phyloP scores from a whole-genome alignment of 1,284 basidiomycete species.

The Macrocystidia cucumis region DNA sequence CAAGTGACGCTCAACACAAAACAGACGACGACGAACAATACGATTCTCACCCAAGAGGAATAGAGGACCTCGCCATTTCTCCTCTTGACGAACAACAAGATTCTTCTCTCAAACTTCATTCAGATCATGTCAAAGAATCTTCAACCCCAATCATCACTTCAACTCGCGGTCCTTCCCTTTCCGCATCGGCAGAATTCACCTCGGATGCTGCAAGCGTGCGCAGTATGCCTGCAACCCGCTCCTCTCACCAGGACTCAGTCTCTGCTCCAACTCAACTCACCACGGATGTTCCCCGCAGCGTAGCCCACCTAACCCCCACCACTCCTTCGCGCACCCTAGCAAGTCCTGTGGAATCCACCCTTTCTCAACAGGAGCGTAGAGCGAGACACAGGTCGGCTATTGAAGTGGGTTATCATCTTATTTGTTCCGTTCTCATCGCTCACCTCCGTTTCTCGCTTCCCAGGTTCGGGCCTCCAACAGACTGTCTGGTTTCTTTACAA shows the following conservation, averaged over 20 bases:
- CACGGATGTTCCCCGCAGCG: slow-evolving; percentile 10
- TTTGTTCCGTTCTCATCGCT: slow-evolving; percentile 6
- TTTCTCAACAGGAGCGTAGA: slow-evolving; percentile 23
- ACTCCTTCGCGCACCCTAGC: slow-evolving; percentile 16
- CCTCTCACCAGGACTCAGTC: slow-evolving; percentile 17
- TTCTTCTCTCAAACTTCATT: too few species aligned
- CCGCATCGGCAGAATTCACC: slow-evolving; percentile 24
- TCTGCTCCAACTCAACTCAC: slow-evolving; percentile 11
- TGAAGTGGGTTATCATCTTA: slow-evolving; percentile 30
- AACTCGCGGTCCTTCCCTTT: slow-evolving; percentile 19
- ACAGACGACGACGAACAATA: slow-evolving; percentile 22
- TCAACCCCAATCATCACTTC: slow-evolving; percentile 17
- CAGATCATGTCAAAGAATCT: slow-evolving; percentile 24
- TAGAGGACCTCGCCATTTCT: slow-evolving; percentile 16
- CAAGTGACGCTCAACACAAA: slow-evolving; percentile 26
- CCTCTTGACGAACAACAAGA: slow-evolving; percentile 18
- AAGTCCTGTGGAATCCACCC: slow-evolving; percentile 18
- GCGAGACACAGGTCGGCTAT: slow-evolving; percentile 34
- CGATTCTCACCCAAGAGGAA: slow-evolving; percentile 13
- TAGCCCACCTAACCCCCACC: not conserved
- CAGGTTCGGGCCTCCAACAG: slow-evolving; percentile 60
- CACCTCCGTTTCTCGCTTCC: slow-evolving; percentile 8
- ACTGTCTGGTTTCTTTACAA: slow-evolving; percentile 75
- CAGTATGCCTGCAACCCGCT: slow-evolving; percentile 39
- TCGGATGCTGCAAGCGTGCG: slow-evolving; percentile 47